Evolutionary conservation across 1,284 basidiomycete species (phyloP).

Genomic region (Athelia sp.): DNA sequence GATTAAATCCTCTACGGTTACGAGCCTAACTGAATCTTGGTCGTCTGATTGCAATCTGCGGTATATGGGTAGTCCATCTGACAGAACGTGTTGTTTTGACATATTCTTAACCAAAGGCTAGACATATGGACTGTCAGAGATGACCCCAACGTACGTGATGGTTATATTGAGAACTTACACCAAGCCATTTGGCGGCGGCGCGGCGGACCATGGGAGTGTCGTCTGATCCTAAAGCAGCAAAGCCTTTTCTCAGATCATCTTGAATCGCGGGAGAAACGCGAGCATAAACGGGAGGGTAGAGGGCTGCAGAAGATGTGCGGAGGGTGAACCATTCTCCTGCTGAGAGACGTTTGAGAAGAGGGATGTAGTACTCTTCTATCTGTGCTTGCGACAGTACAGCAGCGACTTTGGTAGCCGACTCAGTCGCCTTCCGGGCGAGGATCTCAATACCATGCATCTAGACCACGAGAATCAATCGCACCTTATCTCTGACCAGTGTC

Average conservation of each 20-base stretch:
- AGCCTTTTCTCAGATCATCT: constrained; percentile 89
- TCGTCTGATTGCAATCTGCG: constrained; percentile 94
- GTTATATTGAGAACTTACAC: constrained; percentile 63
- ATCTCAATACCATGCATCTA: constrained; percentile 7
- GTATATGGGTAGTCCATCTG: constrained; percentile 91
- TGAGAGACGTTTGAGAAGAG: constrained; percentile 85
- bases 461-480: constrained; percentile 32
- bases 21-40: constrained; percentile 94
- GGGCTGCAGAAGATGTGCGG: constrained; percentile 90
- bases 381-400: constrained; percentile 74
- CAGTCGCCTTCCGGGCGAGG: constrained; percentile 68
- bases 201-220: constrained; percentile 99
- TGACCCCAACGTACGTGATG: too few relatives aligned
- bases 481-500: constrained; percentile 98
- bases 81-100: constrained; percentile 75
- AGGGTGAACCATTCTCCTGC: constrained; percentile 99
- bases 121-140: constrained; percentile 10
- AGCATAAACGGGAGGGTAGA: constrained; percentile 92
- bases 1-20: constrained; percentile 96
- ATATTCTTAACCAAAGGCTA: constrained; percentile 79
- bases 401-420: constrained; percentile 93
- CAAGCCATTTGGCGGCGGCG: constrained; percentile 95
- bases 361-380: constrained; percentile 90
- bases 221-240: constrained; percentile 80
- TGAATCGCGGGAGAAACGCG: constrained; percentile 73